Base-by-base conservation (phyloP, 768 basidiomycete species). In the Pisolithus marmoratus region DNA sequence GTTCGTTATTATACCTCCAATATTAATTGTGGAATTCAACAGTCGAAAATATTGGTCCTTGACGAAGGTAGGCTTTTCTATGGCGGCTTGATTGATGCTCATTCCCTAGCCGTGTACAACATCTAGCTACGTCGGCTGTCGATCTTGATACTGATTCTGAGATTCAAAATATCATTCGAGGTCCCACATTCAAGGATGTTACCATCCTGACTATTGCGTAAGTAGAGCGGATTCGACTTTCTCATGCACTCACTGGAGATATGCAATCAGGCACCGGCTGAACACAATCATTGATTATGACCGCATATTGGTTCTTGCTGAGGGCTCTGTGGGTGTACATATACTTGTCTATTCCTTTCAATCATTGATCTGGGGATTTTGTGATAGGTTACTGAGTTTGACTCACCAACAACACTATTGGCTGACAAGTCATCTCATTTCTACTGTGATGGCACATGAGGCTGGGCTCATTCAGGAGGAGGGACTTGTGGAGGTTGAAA, bases 181-280 rank as follows among this genome's bases (percentile, higher is more conserved):
- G 92, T 7, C 78, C 84, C 5, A 79, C 85, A 26, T 95, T 94
- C 63, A 70, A 76, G 3, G 70, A 85, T 52, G 84, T 87, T 14
- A 94, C 92, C 11, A 91, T 93, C 51, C 67, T 95, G 48, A 93
- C 90, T 14, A 91, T 93, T 60, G 90, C 90, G 82, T 90, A 71
- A 60, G 82, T 76, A 15, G 51, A 45, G 15, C 17, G 5, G 14
- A 8, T 24, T 5, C 17, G 8, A 4, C 4, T 11, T 17, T 14
- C 8, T 9, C 14, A 4, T 29, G 29, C 54, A 56, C 48, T 22
- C 34, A 12, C 12, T 47, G 44, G 9, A 38, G 31, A n/a, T 8
- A 17, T 15, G 12, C 40, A 19, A 24, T n/a, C 38, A 89, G 85
- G 37, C 82, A 94, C 70, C 81, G 87, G 23, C 71, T 92, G 29